Conservation (phyloP, 495 filamentous ascomycete species). For the Hypoxylon rickii region DNA sequence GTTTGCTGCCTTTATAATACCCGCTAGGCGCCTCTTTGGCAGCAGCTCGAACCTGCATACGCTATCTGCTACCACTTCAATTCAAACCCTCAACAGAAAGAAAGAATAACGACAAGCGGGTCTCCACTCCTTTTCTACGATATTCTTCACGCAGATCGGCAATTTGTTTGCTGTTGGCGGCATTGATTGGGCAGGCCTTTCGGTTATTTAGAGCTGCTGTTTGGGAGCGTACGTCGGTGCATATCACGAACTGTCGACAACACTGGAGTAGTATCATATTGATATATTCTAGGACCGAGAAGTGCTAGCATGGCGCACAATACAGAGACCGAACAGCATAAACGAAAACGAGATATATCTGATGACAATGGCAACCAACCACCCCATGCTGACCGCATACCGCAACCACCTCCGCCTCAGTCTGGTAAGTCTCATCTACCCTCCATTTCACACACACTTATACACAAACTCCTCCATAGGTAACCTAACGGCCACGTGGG, state of each 20-base stretch:
- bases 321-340: slow-evolving; percentile 42
- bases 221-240: no score
- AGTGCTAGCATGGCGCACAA: slow-evolving; percentile 39
- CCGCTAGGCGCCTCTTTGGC: neutral
- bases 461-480: slow-evolving; percentile 18
- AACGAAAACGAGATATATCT: slow-evolving; percentile 47
- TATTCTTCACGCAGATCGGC: slow-evolving; percentile 24
- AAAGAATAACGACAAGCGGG: slow-evolving; percentile 29
- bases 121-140: slow-evolving; percentile 2
- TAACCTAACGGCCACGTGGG: slow-evolving; percentile 14
- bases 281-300: slow-evolving; percentile 25
- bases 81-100: no score
- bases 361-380: slow-evolving; percentile 45
- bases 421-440: slow-evolving; percentile 43
- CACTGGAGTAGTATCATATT: no score
- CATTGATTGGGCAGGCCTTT: slow-evolving; percentile 25
- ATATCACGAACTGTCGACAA: no score
- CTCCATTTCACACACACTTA: slow-evolving; percentile 23
- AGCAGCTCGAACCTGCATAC: slow-evolving; percentile 5
- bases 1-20: slow-evolving; percentile 28
- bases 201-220: slow-evolving; percentile 26
- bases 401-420: slow-evolving; percentile 50
- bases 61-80: no score
- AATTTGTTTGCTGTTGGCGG: slow-evolving; percentile 22
- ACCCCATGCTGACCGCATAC: slow-evolving; percentile 45